A percentile compares a stretch with the other conserved stretches of the same genome.
Conservation (phyloP, 306 rosid genomes). For the Hippophae gyantsensis region DNA sequence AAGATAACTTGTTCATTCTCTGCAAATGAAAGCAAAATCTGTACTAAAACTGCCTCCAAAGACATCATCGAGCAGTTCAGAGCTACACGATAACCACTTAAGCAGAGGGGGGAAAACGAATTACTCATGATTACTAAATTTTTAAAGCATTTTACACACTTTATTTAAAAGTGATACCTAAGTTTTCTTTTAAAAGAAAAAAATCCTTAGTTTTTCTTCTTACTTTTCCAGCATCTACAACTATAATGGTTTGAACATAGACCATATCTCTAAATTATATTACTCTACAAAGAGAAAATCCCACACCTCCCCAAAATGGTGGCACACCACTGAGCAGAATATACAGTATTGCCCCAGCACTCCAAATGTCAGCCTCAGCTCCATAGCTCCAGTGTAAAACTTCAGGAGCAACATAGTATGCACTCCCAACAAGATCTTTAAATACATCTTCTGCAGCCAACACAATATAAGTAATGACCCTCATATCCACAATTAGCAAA, state of each 20-base stretch:
- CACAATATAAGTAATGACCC: background rate
- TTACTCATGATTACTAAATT: too few relatives aligned
- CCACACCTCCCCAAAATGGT: slow-evolving; percentile 91
- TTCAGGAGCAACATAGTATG: slow-evolving; percentile 96
- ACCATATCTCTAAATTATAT: background rate
- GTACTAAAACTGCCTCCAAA: background rate
- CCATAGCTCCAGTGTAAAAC: slow-evolving; percentile 74
- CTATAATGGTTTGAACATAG: background rate
- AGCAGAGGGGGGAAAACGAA: too few relatives aligned
- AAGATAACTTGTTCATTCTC: slow-evolving; percentile 90
- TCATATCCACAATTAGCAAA: background rate
- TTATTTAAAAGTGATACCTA: too few relatives aligned
- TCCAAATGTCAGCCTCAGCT: slow-evolving; percentile 90
- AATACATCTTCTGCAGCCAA: slow-evolving; percentile 58
- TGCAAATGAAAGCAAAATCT: slow-evolving; percentile 27
- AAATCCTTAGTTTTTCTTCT: too few relatives aligned
- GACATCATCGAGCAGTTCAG: background rate
- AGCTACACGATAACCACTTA: too few relatives aligned
- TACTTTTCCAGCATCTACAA: background rate
- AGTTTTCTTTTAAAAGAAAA: too few relatives aligned
- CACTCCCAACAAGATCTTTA: slow-evolving; percentile 91
- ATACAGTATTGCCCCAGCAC: slow-evolving; percentile 82
- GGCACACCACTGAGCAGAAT: slow-evolving; percentile 95
- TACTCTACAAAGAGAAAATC: background rate
- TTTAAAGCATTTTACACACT: too few relatives aligned